Conservation (phyloP, 179 eudicot genomes). For the Spinacia oleracea region DNA sequence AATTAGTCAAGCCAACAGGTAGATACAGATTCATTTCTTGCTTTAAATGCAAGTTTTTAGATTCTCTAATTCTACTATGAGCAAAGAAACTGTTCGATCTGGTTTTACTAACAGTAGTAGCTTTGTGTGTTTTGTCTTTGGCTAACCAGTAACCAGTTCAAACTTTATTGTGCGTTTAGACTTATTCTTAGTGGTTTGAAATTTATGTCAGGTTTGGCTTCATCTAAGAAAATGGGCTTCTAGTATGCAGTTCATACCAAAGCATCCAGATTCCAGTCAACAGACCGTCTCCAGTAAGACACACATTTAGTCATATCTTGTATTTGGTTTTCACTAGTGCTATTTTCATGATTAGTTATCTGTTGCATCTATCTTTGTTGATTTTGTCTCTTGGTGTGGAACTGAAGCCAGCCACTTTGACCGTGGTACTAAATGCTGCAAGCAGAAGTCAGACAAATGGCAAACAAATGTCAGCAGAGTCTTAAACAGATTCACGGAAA, state of each 20-base stretch:
- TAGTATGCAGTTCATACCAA: not conserved
- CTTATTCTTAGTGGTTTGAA: not conserved
- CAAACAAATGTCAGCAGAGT: not conserved
- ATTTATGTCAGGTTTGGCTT: not conserved
- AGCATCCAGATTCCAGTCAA: not conserved
- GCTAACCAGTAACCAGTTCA: not conserved
- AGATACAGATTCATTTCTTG: not conserved
- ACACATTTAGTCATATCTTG: not conserved
- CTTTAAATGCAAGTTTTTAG: slow-evolving; percentile 4
- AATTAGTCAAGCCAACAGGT: not conserved
- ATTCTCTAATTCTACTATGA: not conserved
- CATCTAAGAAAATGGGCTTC: not conserved
- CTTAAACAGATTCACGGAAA: not conserved
- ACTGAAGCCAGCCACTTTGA: not conserved
- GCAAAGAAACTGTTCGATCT: not conserved
- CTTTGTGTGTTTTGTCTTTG: not conserved
- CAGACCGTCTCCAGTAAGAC: not conserved
- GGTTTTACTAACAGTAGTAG: not conserved
- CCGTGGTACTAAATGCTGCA: not conserved
- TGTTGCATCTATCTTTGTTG: not conserved
- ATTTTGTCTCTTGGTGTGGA: not conserved
- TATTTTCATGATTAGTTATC: not conserved
- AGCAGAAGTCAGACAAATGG: not conserved
- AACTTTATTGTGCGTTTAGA: not conserved
- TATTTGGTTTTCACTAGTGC: not conserved